A percentile compares a stretch with the other conserved stretches of the same genome.
phyloP scores from a whole-genome alignment of 2,329 filamentous ascomycete genomes.

The Pyrenophora seminiperda region DNA sequence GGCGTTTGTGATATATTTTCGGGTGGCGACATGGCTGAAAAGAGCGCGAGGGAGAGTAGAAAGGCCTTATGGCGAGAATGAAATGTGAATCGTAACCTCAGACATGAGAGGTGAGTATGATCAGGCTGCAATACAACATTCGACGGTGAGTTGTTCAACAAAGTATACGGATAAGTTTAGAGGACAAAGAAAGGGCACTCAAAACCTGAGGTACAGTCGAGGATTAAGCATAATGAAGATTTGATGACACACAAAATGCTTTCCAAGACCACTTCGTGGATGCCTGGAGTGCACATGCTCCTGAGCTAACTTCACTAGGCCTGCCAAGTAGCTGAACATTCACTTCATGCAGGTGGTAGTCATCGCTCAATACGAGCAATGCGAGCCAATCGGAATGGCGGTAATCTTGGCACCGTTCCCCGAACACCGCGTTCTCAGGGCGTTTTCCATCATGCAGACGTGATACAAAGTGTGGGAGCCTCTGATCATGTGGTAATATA shows the following conservation, averaged over 20 bases:
- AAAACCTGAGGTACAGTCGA: not conserved
- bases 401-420: conserved; percentile 12
- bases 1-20: conserved; percentile 12
- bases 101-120: too few relatives aligned
- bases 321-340: not conserved
- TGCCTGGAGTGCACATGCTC: too few relatives aligned
- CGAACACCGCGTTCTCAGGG: conserved; percentile 5
- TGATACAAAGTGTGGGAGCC: not conserved
- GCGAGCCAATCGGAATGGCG: conserved; percentile 3
- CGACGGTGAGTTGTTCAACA: too few relatives aligned
- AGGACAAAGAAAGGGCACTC: not conserved
- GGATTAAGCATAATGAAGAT: too few relatives aligned
- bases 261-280: too few relatives aligned
- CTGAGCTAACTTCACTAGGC: not conserved
- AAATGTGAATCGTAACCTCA: too few relatives aligned
- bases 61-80: too few relatives aligned
- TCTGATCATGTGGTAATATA: not conserved
- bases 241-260: too few relatives aligned
- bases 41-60: not conserved
- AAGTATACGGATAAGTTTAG: too few relatives aligned
- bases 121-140: too few relatives aligned
- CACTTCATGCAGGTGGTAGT: not conserved
- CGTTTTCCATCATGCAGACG: not conserved
- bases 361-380: not conserved
- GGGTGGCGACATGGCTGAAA: conserved; percentile 14